Evolutionary conservation across 305 asterid species (phyloP).

Genomic region (Fraxinus platypoda): DNA sequence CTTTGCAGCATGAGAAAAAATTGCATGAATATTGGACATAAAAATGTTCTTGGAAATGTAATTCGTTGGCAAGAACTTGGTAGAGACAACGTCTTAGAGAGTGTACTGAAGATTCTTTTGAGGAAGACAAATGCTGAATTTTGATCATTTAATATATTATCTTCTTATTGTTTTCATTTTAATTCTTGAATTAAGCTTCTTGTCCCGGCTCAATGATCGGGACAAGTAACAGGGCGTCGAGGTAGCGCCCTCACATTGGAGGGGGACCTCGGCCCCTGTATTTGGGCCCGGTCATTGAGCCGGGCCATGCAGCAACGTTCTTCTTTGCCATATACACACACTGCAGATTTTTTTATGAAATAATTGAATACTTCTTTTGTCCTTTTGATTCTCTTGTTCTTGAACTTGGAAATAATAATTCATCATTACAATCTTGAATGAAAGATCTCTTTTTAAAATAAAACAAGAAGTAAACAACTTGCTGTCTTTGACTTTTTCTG

Average conservation of each 20-base stretch:
- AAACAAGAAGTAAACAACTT: constrained; percentile 5
- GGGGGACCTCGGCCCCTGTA: too few relatives aligned
- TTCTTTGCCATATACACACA: neutral
- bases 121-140: too few relatives aligned
- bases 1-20: neutral
- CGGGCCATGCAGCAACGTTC: too few relatives aligned
- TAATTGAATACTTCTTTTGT: neutral
- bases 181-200: too few relatives aligned
- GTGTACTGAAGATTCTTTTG: neutral
- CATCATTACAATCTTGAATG: neutral
- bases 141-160: neutral
- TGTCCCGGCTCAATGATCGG: too few relatives aligned
- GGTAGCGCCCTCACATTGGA: too few relatives aligned
- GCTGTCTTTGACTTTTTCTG: neutral
- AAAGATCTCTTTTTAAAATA: neutral
- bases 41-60: neutral
- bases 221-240: too few relatives aligned
- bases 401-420: neutral
- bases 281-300: too few relatives aligned
- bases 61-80: too few relatives aligned
- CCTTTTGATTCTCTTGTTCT: neutral
- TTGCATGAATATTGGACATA: neutral
- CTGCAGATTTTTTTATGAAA: neutral
- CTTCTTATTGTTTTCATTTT: neutral
- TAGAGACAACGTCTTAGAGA: neutral